phyloP scores from a whole-genome alignment of 176 grass and related monocot species.

The Pharus latifolius region DNA sequence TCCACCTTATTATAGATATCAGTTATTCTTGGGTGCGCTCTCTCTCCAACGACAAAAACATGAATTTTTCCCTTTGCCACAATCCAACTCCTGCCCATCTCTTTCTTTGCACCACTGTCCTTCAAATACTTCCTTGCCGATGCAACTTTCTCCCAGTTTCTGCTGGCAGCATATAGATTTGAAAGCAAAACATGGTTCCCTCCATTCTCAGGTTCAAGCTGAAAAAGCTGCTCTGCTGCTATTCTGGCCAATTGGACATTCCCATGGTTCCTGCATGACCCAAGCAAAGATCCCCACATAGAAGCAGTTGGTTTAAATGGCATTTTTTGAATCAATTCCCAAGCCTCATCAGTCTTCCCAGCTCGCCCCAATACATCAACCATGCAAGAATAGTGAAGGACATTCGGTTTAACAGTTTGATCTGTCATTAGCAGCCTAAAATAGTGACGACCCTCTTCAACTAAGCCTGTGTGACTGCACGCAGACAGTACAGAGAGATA shows the following conservation, averaged over 20 bases:
- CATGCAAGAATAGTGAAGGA: slow-evolving; percentile 73
- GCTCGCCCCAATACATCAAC: slow-evolving; percentile 55
- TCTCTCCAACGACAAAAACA: slow-evolving; percentile 21
- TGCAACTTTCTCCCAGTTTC: slow-evolving; percentile 19
- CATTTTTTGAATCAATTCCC: slow-evolving; percentile 44
- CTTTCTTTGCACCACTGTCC: slow-evolving; percentile 14
- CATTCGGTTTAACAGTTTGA: slow-evolving; percentile 35
- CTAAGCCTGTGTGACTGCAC: slow-evolving; percentile 49
- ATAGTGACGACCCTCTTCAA: slow-evolving; percentile 42
- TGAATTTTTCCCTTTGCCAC: slow-evolving; percentile 15
- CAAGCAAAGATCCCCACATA: slow-evolving; percentile 18
- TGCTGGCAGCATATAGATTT: slow-evolving; percentile 17
- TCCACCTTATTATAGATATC: slow-evolving; percentile 7
- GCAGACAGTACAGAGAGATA: slow-evolving; percentile 41
- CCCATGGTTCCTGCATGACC: slow-evolving; percentile 9
- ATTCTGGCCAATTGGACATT: slow-evolving; percentile 9
- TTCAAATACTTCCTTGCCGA: slow-evolving; percentile 16
- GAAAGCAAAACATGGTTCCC: slow-evolving; percentile 22
- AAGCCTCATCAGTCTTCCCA: slow-evolving; percentile 45
- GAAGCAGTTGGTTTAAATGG: slow-evolving; percentile 25
- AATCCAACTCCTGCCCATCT: slow-evolving; percentile 20
- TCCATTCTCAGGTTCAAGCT: slow-evolving; percentile 17
- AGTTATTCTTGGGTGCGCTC: not conserved
- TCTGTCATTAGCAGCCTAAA: slow-evolving; percentile 41
- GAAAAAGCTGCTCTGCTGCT: slow-evolving; percentile 8